Conservation (phyloP, 176 grass and related monocot species). For the Musa beccarii region DNA sequence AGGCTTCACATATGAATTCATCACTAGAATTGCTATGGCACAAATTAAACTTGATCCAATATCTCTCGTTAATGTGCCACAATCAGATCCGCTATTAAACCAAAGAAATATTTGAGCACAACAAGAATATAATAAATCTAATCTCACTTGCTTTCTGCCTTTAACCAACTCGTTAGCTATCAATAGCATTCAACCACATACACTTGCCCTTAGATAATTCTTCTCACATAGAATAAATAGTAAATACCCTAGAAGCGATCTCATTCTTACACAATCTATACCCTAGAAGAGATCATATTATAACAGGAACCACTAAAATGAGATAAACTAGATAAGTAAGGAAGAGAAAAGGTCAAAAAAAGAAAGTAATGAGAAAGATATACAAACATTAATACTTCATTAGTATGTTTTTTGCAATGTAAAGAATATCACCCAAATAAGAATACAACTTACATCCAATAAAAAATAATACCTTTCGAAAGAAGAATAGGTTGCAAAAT, state of each 20-base stretch:
- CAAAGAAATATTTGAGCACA: background rate
- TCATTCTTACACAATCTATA: background rate
- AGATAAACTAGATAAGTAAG: background rate
- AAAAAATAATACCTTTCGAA: slow-evolving; percentile 2
- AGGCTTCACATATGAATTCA: background rate
- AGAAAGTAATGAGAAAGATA: background rate
- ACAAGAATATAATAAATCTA: background rate
- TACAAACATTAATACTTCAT: background rate
- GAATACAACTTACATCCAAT: background rate
- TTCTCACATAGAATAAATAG: background rate
- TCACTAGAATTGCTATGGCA: background rate
- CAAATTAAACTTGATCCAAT: background rate
- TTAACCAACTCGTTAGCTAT: background rate
- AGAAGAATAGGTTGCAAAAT: slow-evolving; percentile 12
- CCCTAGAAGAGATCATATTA: background rate
- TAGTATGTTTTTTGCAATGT: background rate
- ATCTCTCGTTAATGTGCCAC: background rate
- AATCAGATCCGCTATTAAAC: background rate
- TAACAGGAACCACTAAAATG: background rate
- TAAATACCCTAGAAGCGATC: no score
- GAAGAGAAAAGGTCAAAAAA: background rate
- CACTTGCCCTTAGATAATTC: background rate
- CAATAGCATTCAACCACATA: background rate
- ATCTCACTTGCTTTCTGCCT: background rate
- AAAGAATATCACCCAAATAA: background rate